phyloP scores from a whole-genome alignment of 257 asterid species.

The Misopates orontium region DNA sequence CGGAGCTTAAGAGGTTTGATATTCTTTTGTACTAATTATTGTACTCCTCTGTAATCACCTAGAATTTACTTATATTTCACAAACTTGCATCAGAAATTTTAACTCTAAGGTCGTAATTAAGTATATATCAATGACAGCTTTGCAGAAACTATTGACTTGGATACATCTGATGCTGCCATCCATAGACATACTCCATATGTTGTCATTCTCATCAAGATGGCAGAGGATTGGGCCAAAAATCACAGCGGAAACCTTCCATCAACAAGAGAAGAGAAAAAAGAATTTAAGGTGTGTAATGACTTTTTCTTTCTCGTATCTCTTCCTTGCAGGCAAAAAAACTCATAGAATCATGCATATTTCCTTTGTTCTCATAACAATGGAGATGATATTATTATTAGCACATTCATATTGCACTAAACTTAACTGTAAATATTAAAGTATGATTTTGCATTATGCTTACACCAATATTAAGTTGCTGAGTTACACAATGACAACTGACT shows the following conservation, averaged over 20 bases:
- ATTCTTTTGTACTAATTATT: conserved; percentile 20
- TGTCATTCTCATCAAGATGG: conserved; percentile 77
- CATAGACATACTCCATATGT: conserved; percentile 94
- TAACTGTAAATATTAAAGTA: too few relatives aligned
- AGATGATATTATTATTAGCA: too few relatives aligned
- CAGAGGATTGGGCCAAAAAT: conserved; percentile 74
- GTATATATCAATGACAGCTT: conserved; percentile 45
- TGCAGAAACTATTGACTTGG: conserved; percentile 80
- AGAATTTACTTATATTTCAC: not conserved
- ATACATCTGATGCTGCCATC: conserved; percentile 61
- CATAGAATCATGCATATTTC: too few relatives aligned
- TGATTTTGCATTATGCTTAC: too few relatives aligned
- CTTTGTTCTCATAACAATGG: too few relatives aligned
- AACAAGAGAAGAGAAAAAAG: conserved; percentile 76
- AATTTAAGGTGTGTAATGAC: conserved; percentile 62
- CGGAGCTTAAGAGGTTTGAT: conserved; percentile 78
- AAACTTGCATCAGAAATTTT: not conserved
- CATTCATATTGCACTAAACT: too few relatives aligned
- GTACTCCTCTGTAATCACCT: conserved; percentile 1
- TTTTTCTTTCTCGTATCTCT: conserved; percentile 19
- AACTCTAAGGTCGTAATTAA: conserved; percentile 27
- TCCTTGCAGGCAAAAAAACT: too few relatives aligned
- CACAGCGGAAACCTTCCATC: conserved; percentile 78
- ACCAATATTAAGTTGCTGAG: too few relatives aligned
- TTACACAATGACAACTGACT: too few relatives aligned